Base-by-base conservation (phyloP, 1,284 basidiomycete species). In the Malassezia dermatis region DNA sequence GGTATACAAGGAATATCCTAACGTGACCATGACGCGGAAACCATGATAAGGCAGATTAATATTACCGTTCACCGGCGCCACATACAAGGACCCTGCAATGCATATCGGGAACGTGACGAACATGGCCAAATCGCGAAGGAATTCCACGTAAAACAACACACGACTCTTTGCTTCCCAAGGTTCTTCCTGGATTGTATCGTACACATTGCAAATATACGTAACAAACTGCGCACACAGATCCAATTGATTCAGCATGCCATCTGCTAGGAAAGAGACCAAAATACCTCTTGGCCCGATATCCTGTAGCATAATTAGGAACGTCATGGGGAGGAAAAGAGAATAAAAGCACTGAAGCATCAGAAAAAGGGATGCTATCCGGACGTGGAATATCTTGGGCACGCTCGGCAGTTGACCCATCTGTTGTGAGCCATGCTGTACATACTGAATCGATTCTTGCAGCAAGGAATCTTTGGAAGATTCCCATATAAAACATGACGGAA, bases 401-500 rank as follows among this genome's bases (percentile, higher is more conserved):
- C 87, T 85, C 27, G 89, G 86, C 52, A 86, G 80, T 78, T 99
- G 94, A 70, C 98, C 94, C 87, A 99, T 95, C 37, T 39, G 37
- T 10, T 39, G 37, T 39, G n/a, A 39, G 37, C 37, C 17, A 7
- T 19, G 4, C 37, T 39, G 3, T 21, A 39, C 37, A 21, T 39
- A 39, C 37, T 89, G 56, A 39, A 7, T 98, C 94, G 49, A 98
- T 86, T 40, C 94, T 82, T 73, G 96, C 93, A 2, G 84, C 83
- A 55, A 89, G 83, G 28, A 99, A 81, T 91, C 91, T 96, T 75
- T 99, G 94, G 76, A 98, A 98, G 52, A 88, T 89, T 75, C 96
- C 96, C 66, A 96, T 81, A 67, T 95, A 93, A 13, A 96, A 81
- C 19, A 99, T 78, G 62, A 89, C 83, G 17, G 87, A 85, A 71